These are phyloP conservation scores for Posidonia oceanica DNA, from an alignment of 116 monocot genomes.

Conservation along the genomic window DNA sequence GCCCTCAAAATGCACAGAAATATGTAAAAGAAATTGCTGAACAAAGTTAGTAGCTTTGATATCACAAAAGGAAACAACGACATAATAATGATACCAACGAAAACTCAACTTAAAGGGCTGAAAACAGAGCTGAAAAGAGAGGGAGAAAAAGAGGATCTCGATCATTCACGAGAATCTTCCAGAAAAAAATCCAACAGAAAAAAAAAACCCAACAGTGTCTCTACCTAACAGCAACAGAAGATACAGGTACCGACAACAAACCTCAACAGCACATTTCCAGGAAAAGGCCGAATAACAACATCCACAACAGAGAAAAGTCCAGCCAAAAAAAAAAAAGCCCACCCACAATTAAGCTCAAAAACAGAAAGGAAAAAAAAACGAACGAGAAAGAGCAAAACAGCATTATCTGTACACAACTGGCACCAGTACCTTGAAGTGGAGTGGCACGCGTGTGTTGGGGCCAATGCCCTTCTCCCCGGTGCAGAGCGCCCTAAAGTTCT, in stretches of 20 bases:
- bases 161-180: no score
- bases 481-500: constrained; percentile 88
- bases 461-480: constrained; percentile 88
- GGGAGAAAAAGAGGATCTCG: no score
- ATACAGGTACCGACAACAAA: neutral
- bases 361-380: neutral
- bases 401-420: neutral
- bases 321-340: neutral
- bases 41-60: no score
- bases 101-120: no score
- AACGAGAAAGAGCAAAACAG: neutral
- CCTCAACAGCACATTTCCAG: neutral
- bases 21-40: no score
- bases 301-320: neutral
- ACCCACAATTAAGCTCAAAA: neutral
- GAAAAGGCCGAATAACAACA: neutral
- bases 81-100: no score
- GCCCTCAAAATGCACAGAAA: no score
- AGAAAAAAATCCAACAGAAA: no score
- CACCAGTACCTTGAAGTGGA: constrained; percentile 54
- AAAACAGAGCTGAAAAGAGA: no score
- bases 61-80: no score
- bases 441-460: constrained; percentile 60
- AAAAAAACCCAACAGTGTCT: neutral
- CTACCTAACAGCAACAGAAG: neutral